Conservation (phyloP, 176 grass and related monocot genomes). For the Raddia guianensis region DNA sequence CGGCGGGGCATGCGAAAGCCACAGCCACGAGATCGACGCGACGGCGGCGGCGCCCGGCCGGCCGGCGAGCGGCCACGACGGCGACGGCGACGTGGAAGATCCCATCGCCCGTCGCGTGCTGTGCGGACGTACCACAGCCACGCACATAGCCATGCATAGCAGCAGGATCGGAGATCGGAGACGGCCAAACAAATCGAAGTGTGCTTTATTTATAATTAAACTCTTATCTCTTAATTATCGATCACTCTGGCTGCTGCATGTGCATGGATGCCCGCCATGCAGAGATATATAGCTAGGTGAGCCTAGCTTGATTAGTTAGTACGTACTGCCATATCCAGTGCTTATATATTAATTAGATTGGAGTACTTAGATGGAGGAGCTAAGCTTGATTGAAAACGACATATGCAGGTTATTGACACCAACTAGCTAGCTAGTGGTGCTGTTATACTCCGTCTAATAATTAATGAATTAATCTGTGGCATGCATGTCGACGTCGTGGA, state of each 20-base stretch:
- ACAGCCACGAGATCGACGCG: neutral
- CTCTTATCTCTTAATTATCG: too few species aligned
- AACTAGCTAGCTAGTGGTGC: neutral
- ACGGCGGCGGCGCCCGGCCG: neutral
- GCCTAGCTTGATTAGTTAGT: too few species aligned
- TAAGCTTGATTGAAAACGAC: neutral
- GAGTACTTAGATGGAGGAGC: neutral
- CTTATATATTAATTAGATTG: too few species aligned
- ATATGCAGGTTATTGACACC: neutral
- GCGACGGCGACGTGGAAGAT: slow-evolving; percentile 15
- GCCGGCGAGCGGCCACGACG: neutral
- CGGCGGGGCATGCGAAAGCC: neutral
- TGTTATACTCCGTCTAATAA: too few species aligned
- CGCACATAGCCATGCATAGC: too few species aligned
- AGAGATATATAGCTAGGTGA: too few species aligned
- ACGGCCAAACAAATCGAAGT: too few species aligned
- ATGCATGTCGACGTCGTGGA: neutral
- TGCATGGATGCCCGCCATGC: too few species aligned
- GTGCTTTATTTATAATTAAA: too few species aligned
- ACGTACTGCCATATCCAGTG: too few species aligned
- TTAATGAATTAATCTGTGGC: neutral
- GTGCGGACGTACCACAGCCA: neutral
- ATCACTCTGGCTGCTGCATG: too few species aligned
- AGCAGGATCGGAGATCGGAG: too few species aligned
- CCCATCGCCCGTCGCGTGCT: neutral